Evolutionary conservation across 345 rosid genomes (phyloP), one percentile per base, ranked within the genome.

Genomic region (Rhodomyrtus tomentosa): DNA sequence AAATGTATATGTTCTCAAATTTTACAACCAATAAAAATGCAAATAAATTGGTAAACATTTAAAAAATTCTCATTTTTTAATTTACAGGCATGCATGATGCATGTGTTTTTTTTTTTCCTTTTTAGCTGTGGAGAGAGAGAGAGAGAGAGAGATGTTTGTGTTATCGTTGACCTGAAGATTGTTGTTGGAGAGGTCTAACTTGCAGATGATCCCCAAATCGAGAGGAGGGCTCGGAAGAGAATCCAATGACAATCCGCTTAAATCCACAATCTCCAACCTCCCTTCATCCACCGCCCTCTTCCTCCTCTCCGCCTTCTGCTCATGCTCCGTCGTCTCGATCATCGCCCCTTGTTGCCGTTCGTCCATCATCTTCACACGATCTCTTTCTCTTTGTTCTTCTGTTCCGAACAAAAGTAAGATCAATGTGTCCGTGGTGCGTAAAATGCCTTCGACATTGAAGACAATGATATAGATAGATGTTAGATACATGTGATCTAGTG

Each of bases 141-240:
- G 50, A 79, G 52, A 49, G 29, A 42, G 52, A 80, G 21, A 80
- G 5, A 7, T 11, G 52, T 22, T 24, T 25, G 21, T 50, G 76
- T 32, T 62, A 18, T 62, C 5, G 45, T 38, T 68, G 76, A 95
- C 99, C 95, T 93, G 98, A 83, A 96, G 93, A 90, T 94, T 94
- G 87, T 95, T 96, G 86, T 93, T 93, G 88, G 98, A 95, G 86
- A 96, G 97, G 84, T 96, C 94, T 3, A 96, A 90, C 83, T 93
- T 93, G 89, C 93, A 91, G 85, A 96, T 94, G 40, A 86, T 81
- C 22, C 90, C 91, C 84, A 96, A 81, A 87, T 93, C 92, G 52
- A 94, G 88, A 51, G 98, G 85, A 86, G 96, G 93, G 52, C 68
- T 90, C 0, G 97, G 93, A 54, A 96, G 91, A 85, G 90, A 87